phyloP scores from a whole-genome alignment of 805 yeast genomes.

The Grigorovia jiainica region DNA sequence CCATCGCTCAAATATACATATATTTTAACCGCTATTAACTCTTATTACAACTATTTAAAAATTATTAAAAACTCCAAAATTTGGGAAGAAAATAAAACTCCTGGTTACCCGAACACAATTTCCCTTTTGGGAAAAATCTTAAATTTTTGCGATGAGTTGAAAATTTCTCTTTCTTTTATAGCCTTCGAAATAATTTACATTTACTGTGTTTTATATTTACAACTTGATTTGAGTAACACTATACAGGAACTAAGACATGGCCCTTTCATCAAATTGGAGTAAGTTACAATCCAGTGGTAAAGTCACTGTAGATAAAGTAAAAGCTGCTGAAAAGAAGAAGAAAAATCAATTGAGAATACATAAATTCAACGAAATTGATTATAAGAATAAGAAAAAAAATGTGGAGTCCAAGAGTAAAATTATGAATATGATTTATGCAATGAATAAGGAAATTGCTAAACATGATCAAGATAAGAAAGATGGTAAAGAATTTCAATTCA shows the following conservation, averaged over 20 bases:
- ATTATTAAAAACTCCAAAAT: no score
- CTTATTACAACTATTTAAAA: no score
- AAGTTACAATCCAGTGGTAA: slow-evolving; percentile 17
- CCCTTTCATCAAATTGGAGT: slow-evolving; percentile 30
- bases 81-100: not conserved
- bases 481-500: slow-evolving; percentile 18
- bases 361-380: not conserved
- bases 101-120: not conserved
- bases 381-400: slow-evolving; percentile 7
- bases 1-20: slow-evolving; percentile 13
- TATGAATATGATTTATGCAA: slow-evolving; percentile 25
- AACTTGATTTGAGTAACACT: not conserved
- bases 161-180: no score
- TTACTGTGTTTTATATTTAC: not conserved
- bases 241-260: slow-evolving; percentile 13
- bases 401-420: slow-evolving; percentile 8
- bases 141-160: slow-evolving; percentile 3
- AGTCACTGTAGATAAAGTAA: slow-evolving; percentile 6
- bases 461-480: slow-evolving; percentile 16
- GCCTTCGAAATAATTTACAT: not conserved
- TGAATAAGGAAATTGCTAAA: slow-evolving; percentile 22
- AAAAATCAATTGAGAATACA: not conserved
- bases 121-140: slow-evolving; percentile 1
- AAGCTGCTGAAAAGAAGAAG: slow-evolving; percentile 1
- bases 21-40: no score